phyloP scores from a whole-genome alignment of 257 asterid genomes.

The Solanum medicagineum region DNA sequence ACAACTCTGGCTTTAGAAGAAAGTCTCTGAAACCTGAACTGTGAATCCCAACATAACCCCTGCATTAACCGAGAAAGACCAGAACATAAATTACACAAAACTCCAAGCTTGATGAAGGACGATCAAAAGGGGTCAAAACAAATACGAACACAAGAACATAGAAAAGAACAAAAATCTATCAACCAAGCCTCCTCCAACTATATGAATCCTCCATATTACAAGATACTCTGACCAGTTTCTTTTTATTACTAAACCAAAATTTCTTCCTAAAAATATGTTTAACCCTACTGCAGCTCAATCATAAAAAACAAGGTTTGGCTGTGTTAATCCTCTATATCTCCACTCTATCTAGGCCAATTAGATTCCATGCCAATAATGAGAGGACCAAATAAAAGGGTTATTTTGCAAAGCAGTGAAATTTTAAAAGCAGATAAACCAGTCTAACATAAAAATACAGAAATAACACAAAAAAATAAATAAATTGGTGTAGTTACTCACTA shows the following conservation, averaged over 20 bases:
- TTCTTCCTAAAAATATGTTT: not conserved
- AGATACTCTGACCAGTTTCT: not conserved
- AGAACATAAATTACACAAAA: not conserved
- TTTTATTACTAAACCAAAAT: not conserved
- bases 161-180: not conserved
- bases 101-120: not conserved
- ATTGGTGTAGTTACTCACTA: not conserved
- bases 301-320: not conserved
- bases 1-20: slow-evolving; percentile 37
- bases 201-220: not conserved
- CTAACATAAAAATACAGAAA: not conserved
- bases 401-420: not conserved
- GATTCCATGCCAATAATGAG: not conserved
- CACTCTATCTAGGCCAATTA: not conserved
- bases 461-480: not conserved
- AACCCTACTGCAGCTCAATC: not conserved
- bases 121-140: not conserved
- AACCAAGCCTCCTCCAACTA: not conserved
- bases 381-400: not conserved
- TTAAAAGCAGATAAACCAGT: not conserved
- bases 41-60: slow-evolving; percentile 39
- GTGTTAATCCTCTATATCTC: not conserved
- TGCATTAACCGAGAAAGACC: not conserved
- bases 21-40: slow-evolving; percentile 45
- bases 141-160: not conserved